Conservation (phyloP, 2,329 filamentous ascomycete genomes). For the Scorias spongiosa region DNA sequence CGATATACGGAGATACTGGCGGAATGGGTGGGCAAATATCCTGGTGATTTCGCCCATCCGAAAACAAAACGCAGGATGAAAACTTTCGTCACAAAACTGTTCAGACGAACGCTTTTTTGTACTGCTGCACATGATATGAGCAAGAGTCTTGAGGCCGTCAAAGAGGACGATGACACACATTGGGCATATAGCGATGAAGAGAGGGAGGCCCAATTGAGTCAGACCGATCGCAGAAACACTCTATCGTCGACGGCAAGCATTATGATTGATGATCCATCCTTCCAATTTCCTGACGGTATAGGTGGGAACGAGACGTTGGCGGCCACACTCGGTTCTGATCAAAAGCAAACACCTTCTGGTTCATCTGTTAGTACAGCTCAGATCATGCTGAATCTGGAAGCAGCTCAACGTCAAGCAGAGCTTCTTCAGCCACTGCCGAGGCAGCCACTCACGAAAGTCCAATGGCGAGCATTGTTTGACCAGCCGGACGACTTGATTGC, state of each 20-base stretch:
- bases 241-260: conserved; percentile 18
- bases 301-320: conserved; percentile 12
- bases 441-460: conserved; percentile 61
- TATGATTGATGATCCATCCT: conserved; percentile 19
- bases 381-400: conserved; percentile 54
- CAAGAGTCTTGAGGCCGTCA: conserved; percentile 56
- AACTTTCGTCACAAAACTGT: conserved; percentile 60
- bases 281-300: conserved; percentile 14
- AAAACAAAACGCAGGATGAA: conserved; percentile 57
- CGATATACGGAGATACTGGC: conserved; percentile 72
- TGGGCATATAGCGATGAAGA: conserved; percentile 77
- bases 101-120: conserved; percentile 65
- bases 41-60: conserved; percentile 78
- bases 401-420: conserved; percentile 65
- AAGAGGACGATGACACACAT: conserved; percentile 78
- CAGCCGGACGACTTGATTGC: conserved; percentile 73
- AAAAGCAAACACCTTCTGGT: conserved; percentile 4
- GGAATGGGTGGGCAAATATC: conserved; percentile 80
- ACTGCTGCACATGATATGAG: conserved; percentile 76
- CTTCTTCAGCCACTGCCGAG: conserved; percentile 54
- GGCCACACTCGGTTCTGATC: conserved; percentile 4
- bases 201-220: conserved; percentile 23
- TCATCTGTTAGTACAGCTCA: conserved; percentile 24
- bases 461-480: conserved; percentile 85
- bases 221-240: conserved; percentile 20